These are phyloP conservation scores for Kwoniella botswanensis DNA, from an alignment of 768 basidiomycete genomes.

Conservation along the genomic window DNA sequence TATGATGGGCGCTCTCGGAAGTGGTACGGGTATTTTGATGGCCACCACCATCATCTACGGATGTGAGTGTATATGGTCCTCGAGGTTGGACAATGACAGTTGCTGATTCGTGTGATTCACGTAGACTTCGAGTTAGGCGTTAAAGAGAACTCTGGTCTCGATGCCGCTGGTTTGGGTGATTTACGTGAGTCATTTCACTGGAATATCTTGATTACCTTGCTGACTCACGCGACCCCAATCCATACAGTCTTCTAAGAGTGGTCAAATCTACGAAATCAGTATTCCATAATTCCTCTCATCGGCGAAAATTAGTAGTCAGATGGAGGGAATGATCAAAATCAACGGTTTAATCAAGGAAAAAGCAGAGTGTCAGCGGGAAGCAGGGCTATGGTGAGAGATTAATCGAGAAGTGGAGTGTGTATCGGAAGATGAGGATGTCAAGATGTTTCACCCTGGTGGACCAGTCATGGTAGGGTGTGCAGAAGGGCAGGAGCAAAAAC, in stretches of 20 bases:
- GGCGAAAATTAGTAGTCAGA: too few species aligned
- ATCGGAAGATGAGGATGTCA: background rate
- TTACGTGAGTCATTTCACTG: slow-evolving; percentile 53
- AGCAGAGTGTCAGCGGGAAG: too few species aligned
- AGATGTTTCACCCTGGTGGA: background rate
- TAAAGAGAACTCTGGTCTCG: slow-evolving; percentile 79
- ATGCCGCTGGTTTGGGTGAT: slow-evolving; percentile 80
- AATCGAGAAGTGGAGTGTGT: background rate
- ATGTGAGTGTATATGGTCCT: slow-evolving; percentile 63
- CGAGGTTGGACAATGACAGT: background rate
- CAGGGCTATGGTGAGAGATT: too few species aligned
- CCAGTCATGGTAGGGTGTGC: background rate
- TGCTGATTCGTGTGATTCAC: background rate
- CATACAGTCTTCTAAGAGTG: slow-evolving; percentile 15
- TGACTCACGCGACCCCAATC: background rate
- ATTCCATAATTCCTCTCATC: too few species aligned
- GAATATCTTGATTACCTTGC: background rate
- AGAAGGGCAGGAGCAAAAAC: background rate
- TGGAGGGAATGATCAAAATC: too few species aligned
- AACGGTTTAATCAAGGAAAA: too few species aligned
- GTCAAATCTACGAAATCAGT: too few species aligned
- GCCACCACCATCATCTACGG: slow-evolving; percentile 97
- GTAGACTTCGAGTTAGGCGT: slow-evolving; percentile 95
- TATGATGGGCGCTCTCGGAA: slow-evolving; percentile 92
- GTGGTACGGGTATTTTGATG: slow-evolving; percentile 85